Percentiles rank a stretch among this genome's conserved stretches.
These are phyloP conservation scores for Tephrocybe rancida DNA, from an alignment of 768 basidiomycete species.

Conservation along the genomic window DNA sequence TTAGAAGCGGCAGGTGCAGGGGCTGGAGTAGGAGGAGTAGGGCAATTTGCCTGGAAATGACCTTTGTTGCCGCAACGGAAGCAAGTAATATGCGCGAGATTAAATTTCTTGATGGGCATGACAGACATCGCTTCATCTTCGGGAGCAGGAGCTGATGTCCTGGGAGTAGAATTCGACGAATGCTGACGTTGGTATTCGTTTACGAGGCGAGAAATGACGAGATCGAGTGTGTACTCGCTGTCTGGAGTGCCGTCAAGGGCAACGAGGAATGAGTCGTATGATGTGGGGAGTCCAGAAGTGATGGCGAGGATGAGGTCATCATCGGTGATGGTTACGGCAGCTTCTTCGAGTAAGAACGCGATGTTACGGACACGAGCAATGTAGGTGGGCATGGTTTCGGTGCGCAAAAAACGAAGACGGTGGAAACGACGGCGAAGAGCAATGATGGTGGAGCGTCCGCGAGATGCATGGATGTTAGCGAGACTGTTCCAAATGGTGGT, in stretches of 20 bases:
- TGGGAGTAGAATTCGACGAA: not conserved
- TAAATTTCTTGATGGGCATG: not conserved
- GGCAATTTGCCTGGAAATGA: slow-evolving; percentile 5
- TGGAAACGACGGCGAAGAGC: not conserved
- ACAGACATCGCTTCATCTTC: not conserved
- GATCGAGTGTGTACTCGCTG: not conserved
- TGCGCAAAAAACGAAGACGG: not conserved
- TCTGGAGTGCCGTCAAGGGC: slow-evolving; percentile 5
- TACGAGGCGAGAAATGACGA: slow-evolving; percentile 4
- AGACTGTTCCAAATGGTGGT: slow-evolving; percentile 1
- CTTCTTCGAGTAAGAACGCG: not conserved
- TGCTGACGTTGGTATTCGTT: slow-evolving; percentile 1
- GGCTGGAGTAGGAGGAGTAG: not conserved
- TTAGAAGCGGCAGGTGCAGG: no score
- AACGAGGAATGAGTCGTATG: slow-evolving; percentile 6
- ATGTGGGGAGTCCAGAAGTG: not conserved
- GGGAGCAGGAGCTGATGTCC: no score
- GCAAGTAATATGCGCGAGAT: slow-evolving; percentile 1
- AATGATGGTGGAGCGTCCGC: slow-evolving; percentile 9
- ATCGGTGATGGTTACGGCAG: not conserved
- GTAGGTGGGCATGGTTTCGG: slow-evolving; percentile 3
- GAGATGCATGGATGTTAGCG: not conserved
- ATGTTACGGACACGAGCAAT: not conserved
- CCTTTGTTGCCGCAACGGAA: slow-evolving; percentile 1
- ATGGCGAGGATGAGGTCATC: not conserved